A percentile compares a stretch with the other conserved stretches of the same genome.
These are phyloP conservation scores for Telfairia occidentalis DNA, from an alignment of 331 rosid genomes.

Conservation along the genomic window DNA sequence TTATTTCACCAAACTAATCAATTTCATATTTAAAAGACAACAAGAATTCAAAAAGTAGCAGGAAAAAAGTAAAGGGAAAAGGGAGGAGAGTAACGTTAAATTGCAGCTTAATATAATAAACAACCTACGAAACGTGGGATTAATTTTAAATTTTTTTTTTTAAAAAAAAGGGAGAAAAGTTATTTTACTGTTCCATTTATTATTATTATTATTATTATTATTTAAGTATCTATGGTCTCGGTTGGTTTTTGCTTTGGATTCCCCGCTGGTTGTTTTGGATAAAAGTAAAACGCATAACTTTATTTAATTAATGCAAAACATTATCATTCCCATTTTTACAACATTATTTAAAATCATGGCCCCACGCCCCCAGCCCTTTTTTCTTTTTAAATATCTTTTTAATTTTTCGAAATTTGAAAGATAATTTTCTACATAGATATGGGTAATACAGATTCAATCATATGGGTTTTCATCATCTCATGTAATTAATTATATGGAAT, in stretches of 20 bases:
- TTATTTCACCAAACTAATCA: neutral
- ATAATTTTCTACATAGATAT: neutral
- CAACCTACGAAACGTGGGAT: neutral
- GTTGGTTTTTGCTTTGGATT: neutral
- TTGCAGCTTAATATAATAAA: neutral
- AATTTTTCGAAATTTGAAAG: neutral
- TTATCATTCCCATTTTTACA: slow-evolving; percentile 7
- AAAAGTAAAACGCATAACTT: neutral
- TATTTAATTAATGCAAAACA: slow-evolving; percentile 1
- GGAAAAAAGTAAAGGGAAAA: neutral
- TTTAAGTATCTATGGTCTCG: neutral
- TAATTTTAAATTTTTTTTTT: neutral
- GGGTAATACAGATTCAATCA: neutral
- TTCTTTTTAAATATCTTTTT: neutral
- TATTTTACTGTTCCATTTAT: neutral
- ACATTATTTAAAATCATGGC: slow-evolving; percentile 5
- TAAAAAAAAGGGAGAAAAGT: neutral
- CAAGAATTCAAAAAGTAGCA: neutral
- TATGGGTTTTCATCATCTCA: neutral
- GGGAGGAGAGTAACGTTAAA: neutral
- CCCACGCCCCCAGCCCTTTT: neutral
- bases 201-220: neutral
- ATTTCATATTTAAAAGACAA: neutral
- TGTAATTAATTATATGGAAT: neutral
- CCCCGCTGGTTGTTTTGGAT: neutral